Percentiles rank a stretch among this genome's conserved stretches.
Conservation (phyloP, 768 basidiomycete genomes). For the Neoboletus magnificus region DNA sequence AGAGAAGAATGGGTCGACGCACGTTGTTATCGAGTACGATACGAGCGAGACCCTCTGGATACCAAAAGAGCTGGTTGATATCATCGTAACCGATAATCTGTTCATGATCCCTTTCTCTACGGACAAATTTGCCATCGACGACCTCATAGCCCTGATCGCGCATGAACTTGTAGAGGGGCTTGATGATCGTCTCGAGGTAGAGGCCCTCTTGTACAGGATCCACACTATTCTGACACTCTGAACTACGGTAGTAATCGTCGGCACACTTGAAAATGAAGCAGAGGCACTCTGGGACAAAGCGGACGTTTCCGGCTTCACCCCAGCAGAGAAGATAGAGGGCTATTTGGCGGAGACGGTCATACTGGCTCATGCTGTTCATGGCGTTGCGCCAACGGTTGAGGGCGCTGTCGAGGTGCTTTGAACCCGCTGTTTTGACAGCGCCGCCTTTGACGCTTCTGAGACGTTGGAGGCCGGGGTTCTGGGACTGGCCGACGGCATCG, state of each 20-base stretch:
- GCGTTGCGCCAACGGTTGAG: slow-evolving; percentile 95
- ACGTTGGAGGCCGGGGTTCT: slow-evolving; percentile 90
- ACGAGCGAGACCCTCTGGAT: slow-evolving; percentile 93
- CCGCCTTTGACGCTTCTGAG: slow-evolving; percentile 76
- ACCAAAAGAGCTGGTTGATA: slow-evolving; percentile 99
- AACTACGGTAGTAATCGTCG: slow-evolving; percentile 97
- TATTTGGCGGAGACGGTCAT: slow-evolving; percentile 94
- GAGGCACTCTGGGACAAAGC: slow-evolving; percentile 93
- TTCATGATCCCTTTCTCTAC: slow-evolving; percentile 92
- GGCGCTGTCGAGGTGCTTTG: slow-evolving; percentile 90
- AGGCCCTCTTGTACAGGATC: slow-evolving; percentile 95
- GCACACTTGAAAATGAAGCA: slow-evolving; percentile 99
- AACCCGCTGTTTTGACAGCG: slow-evolving; percentile 45
- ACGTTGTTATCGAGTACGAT: slow-evolving; percentile 89
- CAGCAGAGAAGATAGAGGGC: slow-evolving; percentile 96
- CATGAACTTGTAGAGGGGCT: slow-evolving; percentile 94
- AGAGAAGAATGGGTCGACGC: slow-evolving; percentile 18
- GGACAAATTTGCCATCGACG: slow-evolving; percentile 89
- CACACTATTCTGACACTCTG: slow-evolving; percentile 92
- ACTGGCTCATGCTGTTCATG: slow-evolving; percentile 99
- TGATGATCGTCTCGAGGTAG: slow-evolving; percentile 87
- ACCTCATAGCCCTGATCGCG: slow-evolving; percentile 98
- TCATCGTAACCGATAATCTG: slow-evolving; percentile 99
- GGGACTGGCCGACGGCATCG: slow-evolving; percentile 93
- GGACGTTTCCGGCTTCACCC: slow-evolving; percentile 97